Evolutionary conservation across 352 stramenopile genomes (phyloP), one percentile per base, ranked within the genome.

Genomic region (Globisporangium mamillatum): DNA sequence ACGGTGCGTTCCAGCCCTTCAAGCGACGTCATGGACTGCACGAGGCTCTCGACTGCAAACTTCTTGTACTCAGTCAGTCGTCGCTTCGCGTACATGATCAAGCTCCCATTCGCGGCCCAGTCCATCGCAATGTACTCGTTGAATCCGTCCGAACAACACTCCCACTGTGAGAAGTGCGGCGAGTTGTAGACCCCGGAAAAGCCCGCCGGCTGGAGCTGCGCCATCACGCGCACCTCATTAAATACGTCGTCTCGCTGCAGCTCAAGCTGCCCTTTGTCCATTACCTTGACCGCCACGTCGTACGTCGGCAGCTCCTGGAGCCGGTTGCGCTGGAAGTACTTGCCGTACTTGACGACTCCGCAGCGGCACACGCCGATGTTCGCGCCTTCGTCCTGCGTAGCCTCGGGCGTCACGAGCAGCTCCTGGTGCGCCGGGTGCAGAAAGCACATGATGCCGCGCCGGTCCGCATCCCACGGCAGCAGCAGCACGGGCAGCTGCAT

Each of bases 91-190:
- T 91, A 93, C 73, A 85, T 76, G 58, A 91, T 69, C 22, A 93
- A 60, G 41, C 75, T 87, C 32, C 84, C 86, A 41, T 93, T 93
- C 29, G 84, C 75, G 0, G 81, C 86, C 61, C 77, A 89, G 61
- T 93, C 86, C 75, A 84, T 92, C 2, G 86, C 83, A 48, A 93
- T 92, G 70, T 93, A 93, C 71, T 93, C 86, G 66, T 93, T 93
- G 64, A 72, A 67, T 14, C 67, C 67, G 62, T 93, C 86, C 9
- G 75, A 75, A 52, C 75, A 77, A 76, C 80, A 90, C 62, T 93
- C 86, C 86, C 86, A 93, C 58, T 91, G 86, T 16, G 81, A 86
- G 32, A 93, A 79, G 56, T 88, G 73, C 44, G 79, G 82, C 65
- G 82, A 91, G 41, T 72, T 66, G 74, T 91, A 88, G 3, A 81